Evolutionary conservation across 169 alveolate species (phyloP).

Genomic region (Plasmodium adleri): DNA sequence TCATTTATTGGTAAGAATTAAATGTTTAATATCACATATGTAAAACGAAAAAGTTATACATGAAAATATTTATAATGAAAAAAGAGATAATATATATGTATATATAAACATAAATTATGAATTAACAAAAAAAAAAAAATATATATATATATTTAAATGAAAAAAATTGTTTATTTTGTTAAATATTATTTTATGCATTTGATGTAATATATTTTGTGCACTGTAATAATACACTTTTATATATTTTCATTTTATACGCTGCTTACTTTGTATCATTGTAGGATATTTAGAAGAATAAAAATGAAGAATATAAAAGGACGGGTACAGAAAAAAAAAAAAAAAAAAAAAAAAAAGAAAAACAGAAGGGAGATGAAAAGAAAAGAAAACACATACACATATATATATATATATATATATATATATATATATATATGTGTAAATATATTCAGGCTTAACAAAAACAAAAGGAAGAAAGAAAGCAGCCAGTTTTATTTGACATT

Average conservation of each 20-base stretch:
- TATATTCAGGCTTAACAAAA: not conserved
- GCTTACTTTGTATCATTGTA: not conserved
- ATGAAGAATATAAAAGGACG: too few species aligned
- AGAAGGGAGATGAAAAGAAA: not conserved
- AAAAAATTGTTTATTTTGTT: not conserved
- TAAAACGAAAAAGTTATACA: too few species aligned
- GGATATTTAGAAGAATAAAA: not conserved
- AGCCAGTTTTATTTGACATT: constrained; percentile 19
- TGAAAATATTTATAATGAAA: constrained; percentile 78
- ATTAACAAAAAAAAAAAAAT: not conserved
- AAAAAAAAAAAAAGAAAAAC: not conserved
- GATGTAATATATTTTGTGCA: not conserved
- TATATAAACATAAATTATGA: not conserved
- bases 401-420: not conserved
- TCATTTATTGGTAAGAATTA: constrained; percentile 72
- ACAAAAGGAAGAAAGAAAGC: not conserved
- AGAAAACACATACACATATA: not conserved
- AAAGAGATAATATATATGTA: not conserved
- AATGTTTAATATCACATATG: constrained; percentile 81
- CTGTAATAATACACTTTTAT: not conserved
- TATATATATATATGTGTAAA: constrained; percentile 2
- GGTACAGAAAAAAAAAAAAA: too few species aligned
- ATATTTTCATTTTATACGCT: not conserved
- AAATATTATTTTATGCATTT: not conserved
- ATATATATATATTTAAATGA: not conserved